Percentiles rank a stretch among this genome's conserved stretches.
Conservation (phyloP, 2,329 filamentous ascomycete genomes). For the Calonectria pseudoreteaudii region DNA sequence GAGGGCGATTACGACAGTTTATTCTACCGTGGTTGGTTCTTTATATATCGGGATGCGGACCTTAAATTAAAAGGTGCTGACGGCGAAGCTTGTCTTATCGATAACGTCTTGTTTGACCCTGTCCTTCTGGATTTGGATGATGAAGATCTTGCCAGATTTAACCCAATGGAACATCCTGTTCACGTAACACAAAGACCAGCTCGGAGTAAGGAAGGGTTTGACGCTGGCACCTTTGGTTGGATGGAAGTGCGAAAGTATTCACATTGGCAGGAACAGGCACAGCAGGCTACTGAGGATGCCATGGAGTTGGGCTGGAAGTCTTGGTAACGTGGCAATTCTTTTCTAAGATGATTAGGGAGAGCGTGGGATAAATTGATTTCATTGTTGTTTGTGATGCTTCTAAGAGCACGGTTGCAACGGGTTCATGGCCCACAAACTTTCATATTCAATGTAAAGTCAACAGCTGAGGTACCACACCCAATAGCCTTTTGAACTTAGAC, state of each 20-base stretch:
- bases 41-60: not conserved
- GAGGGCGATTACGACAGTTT: not conserved
- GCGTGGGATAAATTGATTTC: not conserved
- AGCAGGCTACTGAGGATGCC: not conserved
- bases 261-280: not conserved
- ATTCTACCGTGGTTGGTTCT: not conserved
- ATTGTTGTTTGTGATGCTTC: too few relatives aligned
- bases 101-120: not conserved
- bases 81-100: not conserved
- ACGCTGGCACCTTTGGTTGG: not conserved
- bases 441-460: too few relatives aligned
- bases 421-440: too few relatives aligned
- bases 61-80: not conserved
- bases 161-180: not conserved
- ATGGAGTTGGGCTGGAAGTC: not conserved
- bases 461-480: too few relatives aligned
- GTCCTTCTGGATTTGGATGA: not conserved
- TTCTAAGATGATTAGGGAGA: not conserved
- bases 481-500: too few relatives aligned
- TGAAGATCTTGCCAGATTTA: not conserved
- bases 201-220: not conserved
- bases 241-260: not conserved
- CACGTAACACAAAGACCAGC: not conserved
- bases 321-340: not conserved
- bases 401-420: too few relatives aligned